Base-by-base conservation (phyloP, 768 basidiomycete genomes). In the Psilocybe cyanescens region DNA sequence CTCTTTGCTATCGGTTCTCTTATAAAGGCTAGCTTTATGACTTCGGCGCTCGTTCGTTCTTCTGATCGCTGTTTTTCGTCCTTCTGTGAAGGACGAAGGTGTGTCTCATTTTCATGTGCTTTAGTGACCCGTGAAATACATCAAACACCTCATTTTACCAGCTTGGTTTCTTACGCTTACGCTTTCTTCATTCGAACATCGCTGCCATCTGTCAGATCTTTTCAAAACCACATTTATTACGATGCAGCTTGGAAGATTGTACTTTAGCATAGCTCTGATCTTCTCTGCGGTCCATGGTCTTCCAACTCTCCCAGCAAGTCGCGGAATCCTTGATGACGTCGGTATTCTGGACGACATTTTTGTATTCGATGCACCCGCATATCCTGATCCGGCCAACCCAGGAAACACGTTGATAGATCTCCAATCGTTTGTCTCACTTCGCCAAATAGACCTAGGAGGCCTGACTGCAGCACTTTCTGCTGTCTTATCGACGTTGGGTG, bases 361-460 rank as follows among this genome's bases (percentile, higher is more conserved):
- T 30, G 69, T 79, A 14, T 76, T 79, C 61, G 78, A 81, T 55
- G 75, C 77, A 2, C 74, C 76, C 5, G 78, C 76, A 2, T 79
- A 78, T 53, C 71, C 75, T 7, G 75, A 78, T 58, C 74, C 76
- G 4, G 54, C 67, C 41, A 72, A 79, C 44, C 63, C 71, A 0
- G 68, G 62, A 8, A 71, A 73, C 48, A 77, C 74, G 28, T 64
- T 76, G 28, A 73, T 72, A 16, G 57, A 70, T 39, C 61, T 79
- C 1, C 75, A 78, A 58, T 67, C 78, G 16, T 81, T 76, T 59
- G 78, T 76, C 49, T 78, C 72, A 11, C 64, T 75, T 1, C 73
- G 70, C 9, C 62, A 73, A 50, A 65, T 76, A 45, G 67, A 70
- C 65, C 58, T 73, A 45, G 62, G 59, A 0, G 64, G 69, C 4